phyloP scores from a whole-genome alignment of 768 basidiomycete genomes.

The Gelatoporia subvermispora region DNA sequence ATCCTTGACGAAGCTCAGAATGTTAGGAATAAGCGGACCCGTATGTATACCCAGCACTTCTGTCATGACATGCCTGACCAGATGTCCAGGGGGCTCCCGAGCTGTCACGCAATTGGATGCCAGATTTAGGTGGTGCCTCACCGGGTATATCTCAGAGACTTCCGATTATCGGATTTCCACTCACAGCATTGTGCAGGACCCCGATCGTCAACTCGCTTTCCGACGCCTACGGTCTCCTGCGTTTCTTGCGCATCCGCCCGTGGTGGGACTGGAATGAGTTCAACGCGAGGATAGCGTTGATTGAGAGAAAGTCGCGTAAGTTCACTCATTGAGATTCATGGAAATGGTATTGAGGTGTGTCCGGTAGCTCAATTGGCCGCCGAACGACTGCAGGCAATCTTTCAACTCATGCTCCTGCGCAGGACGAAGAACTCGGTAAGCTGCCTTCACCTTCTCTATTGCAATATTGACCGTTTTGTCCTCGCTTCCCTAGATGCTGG shows the following conservation, averaged over 20 bases:
- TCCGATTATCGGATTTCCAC: background rate
- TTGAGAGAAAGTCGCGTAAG: conserved; percentile 51
- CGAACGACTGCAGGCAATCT: conserved; percentile 53
- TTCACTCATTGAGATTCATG: background rate
- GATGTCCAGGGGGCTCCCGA: conserved; percentile 42
- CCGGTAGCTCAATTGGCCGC: conserved; percentile 47
- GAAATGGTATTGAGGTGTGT: conserved; percentile 6
- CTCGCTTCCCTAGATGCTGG: conserved; percentile 30
- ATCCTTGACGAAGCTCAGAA: conserved; percentile 56
- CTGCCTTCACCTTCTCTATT: background rate
- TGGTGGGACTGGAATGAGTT: conserved; percentile 40
- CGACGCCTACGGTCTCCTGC: conserved; percentile 46
- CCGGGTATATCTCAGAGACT: conserved; percentile 37
- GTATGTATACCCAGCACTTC: conserved; percentile 26
- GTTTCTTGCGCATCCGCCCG: conserved; percentile 36
- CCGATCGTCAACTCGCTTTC: conserved; percentile 58
- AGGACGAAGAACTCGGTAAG: conserved; percentile 39
- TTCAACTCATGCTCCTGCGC: conserved; percentile 48
- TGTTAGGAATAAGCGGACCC: conserved; percentile 37
- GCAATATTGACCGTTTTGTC: conserved; percentile 19
- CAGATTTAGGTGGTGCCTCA: conserved; percentile 62
- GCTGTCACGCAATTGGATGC: conserved; percentile 50
- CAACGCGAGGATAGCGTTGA: conserved; percentile 21
- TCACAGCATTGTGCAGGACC: conserved; percentile 32
- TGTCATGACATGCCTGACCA: background rate